phyloP scores from a whole-genome alignment of 2,329 filamentous ascomycete genomes.

The Neofusicoccum laricinum region DNA sequence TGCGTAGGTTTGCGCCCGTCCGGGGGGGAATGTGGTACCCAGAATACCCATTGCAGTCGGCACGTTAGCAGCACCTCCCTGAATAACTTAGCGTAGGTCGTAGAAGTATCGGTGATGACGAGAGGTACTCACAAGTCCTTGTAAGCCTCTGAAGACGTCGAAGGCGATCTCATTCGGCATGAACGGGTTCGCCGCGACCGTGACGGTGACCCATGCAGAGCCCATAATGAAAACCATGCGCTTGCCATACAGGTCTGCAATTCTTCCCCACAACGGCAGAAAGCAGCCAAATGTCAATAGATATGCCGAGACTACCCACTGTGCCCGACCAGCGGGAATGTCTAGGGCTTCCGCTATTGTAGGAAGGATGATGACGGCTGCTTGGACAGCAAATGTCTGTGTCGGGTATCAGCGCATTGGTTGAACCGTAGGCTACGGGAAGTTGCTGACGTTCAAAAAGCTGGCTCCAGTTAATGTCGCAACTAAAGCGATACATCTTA shows the following conservation, averaged over 20 bases:
- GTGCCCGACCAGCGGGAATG: constrained; percentile 31
- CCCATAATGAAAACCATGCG: constrained; percentile 60
- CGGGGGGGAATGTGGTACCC: constrained; percentile 62
- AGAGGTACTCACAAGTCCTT: constrained; percentile 50
- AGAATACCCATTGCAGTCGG: constrained; percentile 67
- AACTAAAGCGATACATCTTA: too few relatives aligned
- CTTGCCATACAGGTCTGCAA: constrained; percentile 58
- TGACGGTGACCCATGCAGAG: constrained; percentile 58
- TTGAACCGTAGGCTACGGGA: too few relatives aligned
- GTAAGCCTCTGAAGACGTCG: constrained; percentile 61
- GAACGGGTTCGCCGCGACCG: constrained; percentile 59
- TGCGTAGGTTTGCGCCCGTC: constrained; percentile 65
- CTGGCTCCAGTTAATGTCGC: too few relatives aligned
- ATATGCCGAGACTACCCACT: constrained; percentile 54
- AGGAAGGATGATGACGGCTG: constrained; percentile 33
- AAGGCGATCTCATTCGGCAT: constrained; percentile 63
- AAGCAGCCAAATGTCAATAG: constrained; percentile 64
- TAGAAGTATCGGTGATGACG: constrained; percentile 1
- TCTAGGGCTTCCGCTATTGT: constrained; percentile 29
- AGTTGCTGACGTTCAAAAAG: too few relatives aligned
- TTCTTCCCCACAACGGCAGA: constrained; percentile 61
- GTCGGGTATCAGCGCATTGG: too few relatives aligned
- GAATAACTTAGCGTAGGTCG: not conserved
- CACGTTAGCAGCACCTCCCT: constrained; percentile 64
- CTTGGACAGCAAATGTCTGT: constrained; percentile 29